Evolutionary conservation across 257 asterid species (phyloP).

Genomic region (Penstemon barbatus): DNA sequence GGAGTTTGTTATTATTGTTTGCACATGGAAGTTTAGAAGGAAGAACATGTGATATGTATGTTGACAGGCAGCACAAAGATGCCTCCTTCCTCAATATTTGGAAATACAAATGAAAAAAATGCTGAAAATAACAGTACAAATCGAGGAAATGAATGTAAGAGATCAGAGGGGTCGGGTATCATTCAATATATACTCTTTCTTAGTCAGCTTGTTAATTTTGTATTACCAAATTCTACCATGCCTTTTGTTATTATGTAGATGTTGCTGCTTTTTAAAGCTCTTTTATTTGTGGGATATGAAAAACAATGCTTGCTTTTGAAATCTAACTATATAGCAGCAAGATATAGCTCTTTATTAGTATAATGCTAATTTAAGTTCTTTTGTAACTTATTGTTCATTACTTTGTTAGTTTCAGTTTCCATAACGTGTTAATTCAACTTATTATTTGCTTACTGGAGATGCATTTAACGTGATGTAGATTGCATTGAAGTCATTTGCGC

Average conservation of each 20-base stretch:
- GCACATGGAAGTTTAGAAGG: no score
- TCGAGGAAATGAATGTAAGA: not conserved
- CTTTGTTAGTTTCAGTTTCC: not conserved
- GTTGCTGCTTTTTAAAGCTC: not conserved
- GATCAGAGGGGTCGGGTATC: not conserved
- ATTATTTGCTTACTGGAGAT: not conserved
- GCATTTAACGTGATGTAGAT: not conserved
- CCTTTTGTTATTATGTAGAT: not conserved
- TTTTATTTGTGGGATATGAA: not conserved
- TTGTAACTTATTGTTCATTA: not conserved
- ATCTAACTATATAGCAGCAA: no score
- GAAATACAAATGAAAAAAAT: not conserved
- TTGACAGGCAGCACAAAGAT: not conserved
- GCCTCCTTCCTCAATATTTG: not conserved
- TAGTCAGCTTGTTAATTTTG: not conserved
- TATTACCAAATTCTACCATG: no score
- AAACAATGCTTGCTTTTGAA: no score
- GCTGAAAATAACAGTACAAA: not conserved
- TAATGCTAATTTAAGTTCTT: not conserved
- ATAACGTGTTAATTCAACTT: not conserved
- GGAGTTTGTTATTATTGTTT: no score
- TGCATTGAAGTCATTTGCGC: not conserved
- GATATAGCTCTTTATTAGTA: no score
- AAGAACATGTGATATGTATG: no score
- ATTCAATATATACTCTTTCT: not conserved